A percentile compares a stretch with the other conserved stretches of the same genome.
phyloP scores from a whole-genome alignment of 768 basidiomycete genomes.

The Agrocybe chaxingu region DNA sequence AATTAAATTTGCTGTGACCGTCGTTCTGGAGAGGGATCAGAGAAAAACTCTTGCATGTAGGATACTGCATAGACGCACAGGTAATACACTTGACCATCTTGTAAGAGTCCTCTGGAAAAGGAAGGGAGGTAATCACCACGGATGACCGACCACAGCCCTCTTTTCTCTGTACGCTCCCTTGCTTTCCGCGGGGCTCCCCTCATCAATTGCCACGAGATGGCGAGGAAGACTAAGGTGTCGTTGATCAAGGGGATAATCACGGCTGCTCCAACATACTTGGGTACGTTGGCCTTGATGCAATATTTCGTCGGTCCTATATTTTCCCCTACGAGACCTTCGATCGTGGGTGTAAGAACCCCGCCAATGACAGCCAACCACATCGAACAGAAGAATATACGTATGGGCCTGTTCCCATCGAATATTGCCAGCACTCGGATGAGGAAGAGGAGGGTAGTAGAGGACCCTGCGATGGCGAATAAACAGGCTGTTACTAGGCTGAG shows the following conservation, averaged over 20 bases:
- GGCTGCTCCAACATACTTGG: constrained; percentile 13
- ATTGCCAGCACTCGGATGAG: constrained; percentile 22
- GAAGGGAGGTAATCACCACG: constrained; percentile 21
- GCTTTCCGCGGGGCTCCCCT: constrained; percentile 9
- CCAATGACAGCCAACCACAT: constrained; percentile 26
- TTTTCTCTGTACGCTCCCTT: constrained; percentile 4
- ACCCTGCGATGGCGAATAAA: constrained; percentile 14
- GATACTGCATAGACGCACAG: constrained; percentile 4
- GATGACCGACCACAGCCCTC: constrained; percentile 10
- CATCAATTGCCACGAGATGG: constrained; percentile 27
- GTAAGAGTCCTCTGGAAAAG: constrained; percentile 22
- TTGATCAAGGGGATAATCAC: constrained; percentile 18
- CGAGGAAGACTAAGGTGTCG: constrained; percentile 28
- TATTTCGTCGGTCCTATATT: constrained; percentile 16
- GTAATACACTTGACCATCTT: constrained; percentile 29
- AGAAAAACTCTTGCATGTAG: neutral
- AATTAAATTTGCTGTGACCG: constrained; percentile 4
- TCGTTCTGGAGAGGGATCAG: neutral
- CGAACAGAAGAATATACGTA: constrained; percentile 19
- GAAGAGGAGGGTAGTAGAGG: constrained; percentile 21
- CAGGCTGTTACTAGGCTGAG: constrained; percentile 5
- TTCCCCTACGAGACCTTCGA: constrained; percentile 13
- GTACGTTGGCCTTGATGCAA: constrained; percentile 18
- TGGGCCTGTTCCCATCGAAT: constrained; percentile 12
- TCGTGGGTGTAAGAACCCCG: constrained; percentile 18